These are phyloP conservation scores for Pulveroboletus sp. DNA, from an alignment of 768 basidiomycete genomes.

Conservation along the genomic window DNA sequence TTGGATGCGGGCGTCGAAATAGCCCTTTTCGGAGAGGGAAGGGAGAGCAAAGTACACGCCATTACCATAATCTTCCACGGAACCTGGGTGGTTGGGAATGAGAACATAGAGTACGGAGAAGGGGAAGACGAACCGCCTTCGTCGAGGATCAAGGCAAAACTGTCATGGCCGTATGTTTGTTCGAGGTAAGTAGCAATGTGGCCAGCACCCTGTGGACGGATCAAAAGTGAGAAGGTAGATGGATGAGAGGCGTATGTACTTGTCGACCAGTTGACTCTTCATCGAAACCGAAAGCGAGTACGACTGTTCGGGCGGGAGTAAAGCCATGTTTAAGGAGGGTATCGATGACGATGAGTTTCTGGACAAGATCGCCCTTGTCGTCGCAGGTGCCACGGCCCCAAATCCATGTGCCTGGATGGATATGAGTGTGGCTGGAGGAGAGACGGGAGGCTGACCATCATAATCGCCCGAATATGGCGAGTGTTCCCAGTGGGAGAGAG, in stretches of 20 bases:
- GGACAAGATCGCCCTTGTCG: neutral
- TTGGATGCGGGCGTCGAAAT: neutral
- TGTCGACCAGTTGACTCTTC: neutral
- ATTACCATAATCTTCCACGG: neutral
- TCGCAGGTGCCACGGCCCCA: neutral
- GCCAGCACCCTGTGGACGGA: neutral
- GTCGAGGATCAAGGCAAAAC: neutral
- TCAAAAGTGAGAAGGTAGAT: neutral
- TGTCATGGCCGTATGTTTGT: neutral
- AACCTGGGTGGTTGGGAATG: neutral
- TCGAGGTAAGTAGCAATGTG: neutral
- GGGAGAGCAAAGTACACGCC: neutral
- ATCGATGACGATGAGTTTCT: neutral
- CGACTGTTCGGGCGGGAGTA: neutral
- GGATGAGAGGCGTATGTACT: neutral
- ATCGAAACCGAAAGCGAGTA: neutral
- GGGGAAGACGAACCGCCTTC: neutral
- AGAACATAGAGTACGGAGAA: neutral
- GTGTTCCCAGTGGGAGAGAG: neutral
- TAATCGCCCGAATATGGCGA: neutral
- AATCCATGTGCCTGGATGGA: neutral
- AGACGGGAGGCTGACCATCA: neutral
- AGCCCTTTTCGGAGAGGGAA: neutral
- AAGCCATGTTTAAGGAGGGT: neutral
- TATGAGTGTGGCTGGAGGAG: neutral